Evolutionary conservation across 2,329 filamentous ascomycete genomes (phyloP).

Genomic region (Beauveria brongniartii): DNA sequence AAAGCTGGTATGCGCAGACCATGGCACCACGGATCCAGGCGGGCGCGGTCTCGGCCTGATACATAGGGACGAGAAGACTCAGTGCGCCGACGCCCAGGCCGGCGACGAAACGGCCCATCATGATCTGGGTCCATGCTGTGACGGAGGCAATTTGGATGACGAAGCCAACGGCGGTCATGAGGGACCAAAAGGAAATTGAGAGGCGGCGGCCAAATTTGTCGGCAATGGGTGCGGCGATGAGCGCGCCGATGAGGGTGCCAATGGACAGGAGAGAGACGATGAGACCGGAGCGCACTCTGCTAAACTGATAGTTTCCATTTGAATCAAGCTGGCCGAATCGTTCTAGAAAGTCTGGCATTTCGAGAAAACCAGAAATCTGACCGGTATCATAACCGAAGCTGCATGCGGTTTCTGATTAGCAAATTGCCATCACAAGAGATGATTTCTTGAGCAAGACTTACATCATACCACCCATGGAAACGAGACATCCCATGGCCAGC

Average conservation of each 20-base stretch:
- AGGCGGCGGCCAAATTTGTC: conserved; percentile 55
- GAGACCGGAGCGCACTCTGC: conserved; percentile 46
- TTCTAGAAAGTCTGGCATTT: conserved; percentile 47
- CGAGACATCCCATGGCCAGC: conserved; percentile 29
- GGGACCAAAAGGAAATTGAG: conserved; percentile 53
- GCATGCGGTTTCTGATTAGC: not conserved
- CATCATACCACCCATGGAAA: conserved; percentile 39
- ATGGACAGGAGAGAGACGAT: conserved; percentile 53
- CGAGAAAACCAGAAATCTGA: conserved; percentile 48
- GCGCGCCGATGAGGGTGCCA: conserved; percentile 52
- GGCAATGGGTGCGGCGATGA: conserved; percentile 54
- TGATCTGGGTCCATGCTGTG: conserved; percentile 54
- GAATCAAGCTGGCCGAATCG: conserved; percentile 38
- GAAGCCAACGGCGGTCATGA: conserved; percentile 56
- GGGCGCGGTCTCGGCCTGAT: conserved; percentile 63
- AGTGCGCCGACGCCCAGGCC: conserved; percentile 61
- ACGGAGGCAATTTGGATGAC: conserved; percentile 56
- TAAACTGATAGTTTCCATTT: conserved; percentile 37
- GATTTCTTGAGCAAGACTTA: conserved; percentile 17
- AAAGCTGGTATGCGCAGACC: conserved; percentile 60
- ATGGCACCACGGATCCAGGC: conserved; percentile 58
- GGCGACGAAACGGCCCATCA: conserved; percentile 55
- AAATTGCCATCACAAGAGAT: not conserved
- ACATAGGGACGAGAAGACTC: conserved; percentile 61
- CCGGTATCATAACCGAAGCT: conserved; percentile 42